Evolutionary conservation across 2,329 filamentous ascomycete species (phyloP).

Genomic region (Trichoderma oligosporum): DNA sequence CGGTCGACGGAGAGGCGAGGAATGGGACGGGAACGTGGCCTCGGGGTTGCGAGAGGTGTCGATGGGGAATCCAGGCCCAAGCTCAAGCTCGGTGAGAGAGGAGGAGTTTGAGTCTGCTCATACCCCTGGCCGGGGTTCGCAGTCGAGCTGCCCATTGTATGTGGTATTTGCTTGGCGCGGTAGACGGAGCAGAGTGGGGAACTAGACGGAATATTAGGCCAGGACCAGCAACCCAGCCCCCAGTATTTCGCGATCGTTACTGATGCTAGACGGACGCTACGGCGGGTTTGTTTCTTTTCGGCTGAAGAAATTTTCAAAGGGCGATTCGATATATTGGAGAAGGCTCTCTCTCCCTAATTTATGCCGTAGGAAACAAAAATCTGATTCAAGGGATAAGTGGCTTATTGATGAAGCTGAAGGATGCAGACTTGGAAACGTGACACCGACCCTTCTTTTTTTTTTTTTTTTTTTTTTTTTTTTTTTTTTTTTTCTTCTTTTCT

Average conservation of each 20-base stretch:
- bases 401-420: background rate
- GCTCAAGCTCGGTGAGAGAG: constrained; percentile 17
- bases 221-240: constrained; percentile 12
- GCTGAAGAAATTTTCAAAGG: background rate
- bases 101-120: constrained; percentile 15
- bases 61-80: constrained; percentile 15
- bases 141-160: constrained; percentile 18
- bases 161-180: constrained; percentile 11
- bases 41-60: constrained; percentile 20
- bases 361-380: too few species aligned
- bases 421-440: background rate
- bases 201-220: constrained; percentile 18
- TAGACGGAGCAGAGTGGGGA: constrained; percentile 9
- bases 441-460: background rate
- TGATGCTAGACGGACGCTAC: constrained; percentile 12
- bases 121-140: constrained; percentile 20
- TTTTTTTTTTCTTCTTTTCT: background rate
- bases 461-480: background rate
- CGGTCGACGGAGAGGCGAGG: constrained; percentile 23
- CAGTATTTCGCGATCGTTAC: constrained; percentile 13
- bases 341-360: too few species aligned
- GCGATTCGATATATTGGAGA: background rate
- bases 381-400: background rate
- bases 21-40: constrained; percentile 22
- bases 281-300: background rate